phyloP scores from a whole-genome alignment of 768 basidiomycete genomes.

The Suillus cothurnatus region DNA sequence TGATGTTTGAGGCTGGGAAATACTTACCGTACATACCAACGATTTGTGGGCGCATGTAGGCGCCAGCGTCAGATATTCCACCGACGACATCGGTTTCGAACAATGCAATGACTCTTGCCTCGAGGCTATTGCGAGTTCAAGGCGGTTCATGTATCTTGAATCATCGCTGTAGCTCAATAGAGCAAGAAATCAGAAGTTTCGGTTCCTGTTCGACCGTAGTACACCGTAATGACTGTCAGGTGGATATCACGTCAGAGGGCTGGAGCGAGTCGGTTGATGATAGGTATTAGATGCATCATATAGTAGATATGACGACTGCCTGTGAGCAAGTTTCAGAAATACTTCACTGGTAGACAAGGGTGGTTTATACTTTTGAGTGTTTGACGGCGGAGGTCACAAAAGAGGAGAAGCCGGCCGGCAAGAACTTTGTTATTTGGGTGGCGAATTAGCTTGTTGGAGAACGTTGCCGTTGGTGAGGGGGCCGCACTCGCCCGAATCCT shows the following conservation, averaged over 20 bases:
- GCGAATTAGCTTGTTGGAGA: background rate
- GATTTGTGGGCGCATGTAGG: constrained; percentile 11
- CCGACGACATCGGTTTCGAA: background rate
- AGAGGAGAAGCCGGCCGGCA: background rate
- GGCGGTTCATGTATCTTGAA: constrained; percentile 21
- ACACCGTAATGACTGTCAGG: background rate
- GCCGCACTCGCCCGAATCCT: background rate
- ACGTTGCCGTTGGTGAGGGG: background rate
- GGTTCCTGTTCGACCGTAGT: background rate
- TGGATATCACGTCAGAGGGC: background rate
- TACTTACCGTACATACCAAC: background rate
- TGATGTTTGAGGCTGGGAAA: background rate
- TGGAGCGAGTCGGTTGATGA: background rate
- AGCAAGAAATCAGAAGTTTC: background rate
- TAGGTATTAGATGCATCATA: background rate
- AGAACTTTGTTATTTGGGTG: background rate
- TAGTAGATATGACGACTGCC: background rate
- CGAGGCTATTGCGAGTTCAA: constrained; percentile 24
- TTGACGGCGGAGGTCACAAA: background rate
- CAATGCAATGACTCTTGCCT: constrained; percentile 19
- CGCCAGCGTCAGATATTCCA: background rate
- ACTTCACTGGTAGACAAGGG: background rate
- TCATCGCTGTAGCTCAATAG: constrained; percentile 2
- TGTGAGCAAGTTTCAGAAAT: background rate
- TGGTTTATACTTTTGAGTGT: too few species aligned